Evolutionary conservation across 352 stramenopile genomes (phyloP), one percentile per base, ranked within the genome.

Genomic region (Globisporangium cederbergense): DNA sequence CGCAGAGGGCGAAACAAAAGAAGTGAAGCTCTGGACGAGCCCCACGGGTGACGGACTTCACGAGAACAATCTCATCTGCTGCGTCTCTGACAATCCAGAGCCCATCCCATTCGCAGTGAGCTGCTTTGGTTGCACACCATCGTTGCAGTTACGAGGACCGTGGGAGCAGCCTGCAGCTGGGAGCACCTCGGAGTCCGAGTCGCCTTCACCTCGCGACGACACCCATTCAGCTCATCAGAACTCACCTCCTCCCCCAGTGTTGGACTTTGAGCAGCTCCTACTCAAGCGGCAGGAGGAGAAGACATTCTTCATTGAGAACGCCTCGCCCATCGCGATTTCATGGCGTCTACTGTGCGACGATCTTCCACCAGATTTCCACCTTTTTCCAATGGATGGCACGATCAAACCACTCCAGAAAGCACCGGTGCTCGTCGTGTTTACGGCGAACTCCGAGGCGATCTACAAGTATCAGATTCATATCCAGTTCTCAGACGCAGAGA

Each of bases 211-310:
- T n/a, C 32, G 34, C n/a, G 28, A 25, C 43, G n/a, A 25, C n/a
- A 40, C 8, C 8, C 25, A 47, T 30, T 63, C 57, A 56, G 38
- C 8, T 56, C 65, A 11, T 18, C 28, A 25, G 2, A 11, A 3
- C 25, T 36, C 36, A 1, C 30, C 67, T 2, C 74, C 74, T 2
- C 22, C 30, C n/a, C 32, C 52, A 43, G 56, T 90, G 0, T 67
- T 98, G 20, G 88, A 98, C 64, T 98, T 98, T 47, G 93, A 97
- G 56, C 78, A 96, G 32, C 63, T 98, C 40, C 68, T 98, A n/a
- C 70, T 98, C 25, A 87, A 89, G 51, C 83, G 87, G 0, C 74
- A 87, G 47, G 90, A 98, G 40, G 89, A 93, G 50, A 93, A 91
- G 42, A 85, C 74, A 3, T 97, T 98, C 63, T 83, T 79, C 32